A percentile compares a stretch with the other conserved stretches of the same genome.
Conservation (phyloP, 2,329 filamentous ascomycete species). For the Hypoxylon sp. region DNA sequence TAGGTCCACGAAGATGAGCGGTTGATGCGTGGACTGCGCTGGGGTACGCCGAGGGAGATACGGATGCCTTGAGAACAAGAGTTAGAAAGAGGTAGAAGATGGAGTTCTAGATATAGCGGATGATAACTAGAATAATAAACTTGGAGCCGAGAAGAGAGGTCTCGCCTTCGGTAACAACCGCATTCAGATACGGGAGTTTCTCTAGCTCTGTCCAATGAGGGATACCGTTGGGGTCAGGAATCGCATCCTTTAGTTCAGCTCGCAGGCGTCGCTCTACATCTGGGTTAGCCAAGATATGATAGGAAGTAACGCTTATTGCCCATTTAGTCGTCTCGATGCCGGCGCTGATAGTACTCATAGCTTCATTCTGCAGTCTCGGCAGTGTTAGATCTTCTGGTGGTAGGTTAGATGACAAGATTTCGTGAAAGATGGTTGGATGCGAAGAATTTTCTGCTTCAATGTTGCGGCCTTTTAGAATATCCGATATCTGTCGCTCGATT, state of each 20-base stretch:
- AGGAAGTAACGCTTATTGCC: conserved; percentile 32
- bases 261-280: conserved; percentile 13
- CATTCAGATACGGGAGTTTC: conserved; percentile 49
- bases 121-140: too few relatives aligned
- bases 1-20: conserved; percentile 27
- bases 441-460: conserved; percentile 8
- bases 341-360: conserved; percentile 32
- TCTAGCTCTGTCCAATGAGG: conserved; percentile 39
- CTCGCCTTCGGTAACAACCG: conserved; percentile 50
- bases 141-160: background rate
- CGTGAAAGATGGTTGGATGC: conserved; percentile 27
- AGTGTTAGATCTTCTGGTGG: conserved; percentile 28
- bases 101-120: too few relatives aligned
- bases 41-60: conserved; percentile 27
- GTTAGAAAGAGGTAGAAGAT: conserved; percentile 1
- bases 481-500: conserved; percentile 30
- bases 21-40: conserved; percentile 42
- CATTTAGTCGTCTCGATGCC: conserved; percentile 52
- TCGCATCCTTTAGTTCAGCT: conserved; percentile 32
- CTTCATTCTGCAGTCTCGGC: conserved; percentile 35
- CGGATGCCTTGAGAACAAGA: conserved; percentile 28
- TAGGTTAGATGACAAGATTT: conserved; percentile 32
- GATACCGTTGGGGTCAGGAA: conserved; percentile 39
- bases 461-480: conserved; percentile 24
- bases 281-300: conserved; percentile 36